Percentiles rank a stretch among this genome's conserved stretches.
Evolutionary conservation across 179 eudicot genomes (phyloP).

Genomic region (Beta lomatogona): DNA sequence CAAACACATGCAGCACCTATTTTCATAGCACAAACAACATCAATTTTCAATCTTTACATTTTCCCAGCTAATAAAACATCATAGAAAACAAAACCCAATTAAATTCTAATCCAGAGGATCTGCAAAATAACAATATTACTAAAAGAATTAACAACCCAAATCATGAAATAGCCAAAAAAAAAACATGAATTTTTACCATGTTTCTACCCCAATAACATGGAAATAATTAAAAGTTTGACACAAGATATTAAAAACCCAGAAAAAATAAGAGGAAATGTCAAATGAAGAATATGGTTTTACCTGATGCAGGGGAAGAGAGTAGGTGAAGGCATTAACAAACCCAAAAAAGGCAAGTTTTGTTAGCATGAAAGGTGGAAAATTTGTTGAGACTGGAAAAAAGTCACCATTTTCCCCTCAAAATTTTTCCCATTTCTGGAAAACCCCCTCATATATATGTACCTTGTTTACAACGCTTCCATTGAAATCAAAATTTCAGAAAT

Average conservation of each 20-base stretch:
- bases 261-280: not conserved
- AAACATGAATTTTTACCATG: slow-evolving; percentile 9
- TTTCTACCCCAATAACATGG: not conserved
- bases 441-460: slow-evolving; percentile 9
- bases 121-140: not conserved
- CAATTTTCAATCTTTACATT: slow-evolving; percentile 11
- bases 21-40: slow-evolving; percentile 17
- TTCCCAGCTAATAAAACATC: not conserved
- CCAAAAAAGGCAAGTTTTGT: slow-evolving; percentile 8
- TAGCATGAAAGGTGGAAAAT: not conserved
- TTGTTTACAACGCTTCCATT: slow-evolving; percentile 37
- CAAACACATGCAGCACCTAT: not conserved
- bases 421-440: slow-evolving; percentile 23
- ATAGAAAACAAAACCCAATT: slow-evolving; percentile 15
- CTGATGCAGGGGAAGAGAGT: slow-evolving; percentile 30
- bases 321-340: slow-evolving; percentile 29
- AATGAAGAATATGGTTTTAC: slow-evolving; percentile 18
- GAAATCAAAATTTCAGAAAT: slow-evolving; percentile 1
- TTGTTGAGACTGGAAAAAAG: not conserved
- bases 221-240: not conserved
- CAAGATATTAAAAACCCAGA: not conserved
- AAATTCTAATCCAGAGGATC: slow-evolving; percentile 4
- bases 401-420: not conserved
- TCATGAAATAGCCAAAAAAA: not conserved
- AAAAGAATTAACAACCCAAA: slow-evolving; percentile 16